phyloP scores from a whole-genome alignment of 1,139 yeast species.

The Martiniozyma asiatica region DNA sequence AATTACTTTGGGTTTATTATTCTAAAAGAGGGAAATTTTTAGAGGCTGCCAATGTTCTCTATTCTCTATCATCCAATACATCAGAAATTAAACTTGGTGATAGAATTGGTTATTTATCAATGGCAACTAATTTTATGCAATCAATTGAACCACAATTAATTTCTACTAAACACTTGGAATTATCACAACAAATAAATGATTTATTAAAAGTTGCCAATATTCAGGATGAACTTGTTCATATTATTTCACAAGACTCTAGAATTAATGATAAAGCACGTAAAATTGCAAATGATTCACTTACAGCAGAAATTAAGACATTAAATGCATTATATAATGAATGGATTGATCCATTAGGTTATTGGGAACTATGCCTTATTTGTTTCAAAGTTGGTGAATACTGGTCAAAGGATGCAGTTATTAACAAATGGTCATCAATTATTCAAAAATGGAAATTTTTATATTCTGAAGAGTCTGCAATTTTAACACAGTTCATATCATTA shows the following conservation, averaged over 20 bases:
- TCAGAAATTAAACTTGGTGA: slow-evolving; percentile 58
- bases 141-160: slow-evolving; percentile 71
- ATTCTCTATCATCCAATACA: slow-evolving; percentile 61
- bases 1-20: slow-evolving; percentile 78
- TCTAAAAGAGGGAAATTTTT: slow-evolving; percentile 71
- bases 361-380: slow-evolving; percentile 65
- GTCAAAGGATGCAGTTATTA: slow-evolving; percentile 57
- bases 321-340: slow-evolving; percentile 76
- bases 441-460: slow-evolving; percentile 26
- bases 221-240: slow-evolving; percentile 67
- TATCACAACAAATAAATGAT: slow-evolving; percentile 63
- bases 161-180: slow-evolving; percentile 63
- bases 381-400: slow-evolving; percentile 77
- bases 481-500: slow-evolving; percentile 29
- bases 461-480: slow-evolving; percentile 22
- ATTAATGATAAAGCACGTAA: slow-evolving; percentile 31
- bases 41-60: slow-evolving; percentile 75
- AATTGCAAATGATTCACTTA: slow-evolving; percentile 42
- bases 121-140: slow-evolving; percentile 90
- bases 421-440: slow-evolving; percentile 60
- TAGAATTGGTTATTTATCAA: slow-evolving; percentile 77
- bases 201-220: slow-evolving; percentile 78
- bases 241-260: slow-evolving; percentile 49
- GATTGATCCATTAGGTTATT: slow-evolving; percentile 81
- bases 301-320: slow-evolving; percentile 54